Conservation (phyloP, 345 rosid species). For the Lepidium didymum region DNA sequence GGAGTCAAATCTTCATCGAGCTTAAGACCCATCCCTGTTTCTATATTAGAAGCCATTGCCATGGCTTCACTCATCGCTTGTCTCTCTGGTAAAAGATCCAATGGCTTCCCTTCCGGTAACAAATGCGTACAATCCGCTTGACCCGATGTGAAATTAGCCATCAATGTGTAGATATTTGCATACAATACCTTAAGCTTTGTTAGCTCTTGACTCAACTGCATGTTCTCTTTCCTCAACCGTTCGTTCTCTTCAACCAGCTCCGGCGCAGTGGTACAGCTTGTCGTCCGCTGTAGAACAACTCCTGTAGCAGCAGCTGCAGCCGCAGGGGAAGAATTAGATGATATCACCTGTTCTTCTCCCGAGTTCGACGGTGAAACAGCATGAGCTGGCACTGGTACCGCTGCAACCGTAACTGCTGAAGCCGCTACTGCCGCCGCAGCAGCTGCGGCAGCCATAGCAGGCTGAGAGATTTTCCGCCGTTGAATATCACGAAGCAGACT, state of each 20-base stretch:
- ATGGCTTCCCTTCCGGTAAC: constrained; percentile 36
- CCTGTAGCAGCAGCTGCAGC: constrained; percentile 12
- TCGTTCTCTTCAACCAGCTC: constrained; percentile 85
- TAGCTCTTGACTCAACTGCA: constrained; percentile 59
- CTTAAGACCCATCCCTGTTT: constrained; percentile 9
- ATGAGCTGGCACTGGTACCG: constrained; percentile 20
- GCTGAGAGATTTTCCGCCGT: constrained; percentile 62
- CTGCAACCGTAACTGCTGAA: constrained; percentile 26
- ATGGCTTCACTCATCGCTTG: constrained; percentile 23
- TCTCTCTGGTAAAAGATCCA: constrained; percentile 41
- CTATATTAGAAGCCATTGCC: background rate
- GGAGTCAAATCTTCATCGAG: constrained; percentile 39
- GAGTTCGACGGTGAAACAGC: constrained; percentile 58
- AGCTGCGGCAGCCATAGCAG: constrained; percentile 4
- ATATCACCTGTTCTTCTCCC: constrained; percentile 70
- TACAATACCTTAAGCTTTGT: constrained; percentile 59
- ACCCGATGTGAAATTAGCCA: constrained; percentile 52
- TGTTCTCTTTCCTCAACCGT: constrained; percentile 62
- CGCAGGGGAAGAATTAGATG: constrained; percentile 59
- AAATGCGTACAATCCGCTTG: constrained; percentile 29
- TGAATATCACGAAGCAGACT: constrained; percentile 73
- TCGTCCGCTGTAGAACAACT: constrained; percentile 28
- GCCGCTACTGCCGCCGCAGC: constrained; percentile 12
- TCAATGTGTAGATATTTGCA: constrained; percentile 48
- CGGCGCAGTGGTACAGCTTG: constrained; percentile 63